A percentile compares a stretch with the other conserved stretches of the same genome.
Evolutionary conservation across 2,329 filamentous ascomycete genomes (phyloP).

Genomic region (Trichophyton benhamiae): DNA sequence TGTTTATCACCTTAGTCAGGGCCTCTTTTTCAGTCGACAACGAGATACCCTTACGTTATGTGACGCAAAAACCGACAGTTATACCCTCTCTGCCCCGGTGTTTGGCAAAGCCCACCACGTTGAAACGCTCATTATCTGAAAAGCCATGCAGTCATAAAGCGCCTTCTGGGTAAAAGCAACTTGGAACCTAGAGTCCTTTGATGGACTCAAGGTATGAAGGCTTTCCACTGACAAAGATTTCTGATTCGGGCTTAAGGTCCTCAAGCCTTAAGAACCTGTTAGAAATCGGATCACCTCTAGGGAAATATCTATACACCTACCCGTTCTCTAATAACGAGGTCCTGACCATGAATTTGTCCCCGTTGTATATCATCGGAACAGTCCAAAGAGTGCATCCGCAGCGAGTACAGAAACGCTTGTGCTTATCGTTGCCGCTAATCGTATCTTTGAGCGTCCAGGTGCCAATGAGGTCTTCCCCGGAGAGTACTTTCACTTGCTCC

Average conservation of each 20-base stretch:
- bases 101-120: background rate
- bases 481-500: background rate
- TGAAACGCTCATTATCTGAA: too few species aligned
- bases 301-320: background rate
- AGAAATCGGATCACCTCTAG: background rate
- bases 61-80: constrained; percentile 14
- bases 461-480: background rate
- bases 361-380: background rate
- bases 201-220: background rate
- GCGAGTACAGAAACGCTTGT: constrained; percentile 1
- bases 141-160: too few species aligned
- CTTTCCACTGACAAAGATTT: background rate
- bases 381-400: constrained; percentile 10
- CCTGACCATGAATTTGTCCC: background rate
- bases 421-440: constrained; percentile 1
- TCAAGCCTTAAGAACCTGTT: background rate
- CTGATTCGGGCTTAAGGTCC: background rate
- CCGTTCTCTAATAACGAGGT: background rate
- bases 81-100: constrained; percentile 11
- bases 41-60: too few species aligned
- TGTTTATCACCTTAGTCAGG: too few species aligned
- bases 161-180: too few species aligned
- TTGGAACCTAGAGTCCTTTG: background rate
- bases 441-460: background rate
- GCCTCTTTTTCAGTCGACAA: too few species aligned